Conservation (phyloP, 306 rosid species). For the Oemleria cerasiformis region DNA sequence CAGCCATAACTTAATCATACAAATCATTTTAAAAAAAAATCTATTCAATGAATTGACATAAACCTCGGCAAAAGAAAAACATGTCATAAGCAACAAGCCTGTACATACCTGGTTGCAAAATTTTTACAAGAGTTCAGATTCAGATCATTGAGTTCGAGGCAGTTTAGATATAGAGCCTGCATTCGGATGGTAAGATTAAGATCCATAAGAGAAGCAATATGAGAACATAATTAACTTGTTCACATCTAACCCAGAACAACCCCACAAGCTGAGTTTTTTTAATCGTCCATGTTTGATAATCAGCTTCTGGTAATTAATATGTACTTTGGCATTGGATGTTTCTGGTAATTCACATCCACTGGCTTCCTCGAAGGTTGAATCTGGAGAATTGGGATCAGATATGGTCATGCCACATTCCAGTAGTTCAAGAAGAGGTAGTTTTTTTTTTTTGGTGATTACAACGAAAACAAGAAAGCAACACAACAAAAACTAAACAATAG, state of each 20-base stretch:
- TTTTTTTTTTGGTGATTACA: too few species aligned
- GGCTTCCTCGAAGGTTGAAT: constrained; percentile 35
- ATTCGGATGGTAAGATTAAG: constrained; percentile 27
- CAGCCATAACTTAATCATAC: constrained; percentile 12
- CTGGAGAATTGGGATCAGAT: constrained; percentile 56
- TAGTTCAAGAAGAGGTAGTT: constrained; percentile 84
- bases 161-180: constrained; percentile 88
- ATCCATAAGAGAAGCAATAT: constrained; percentile 20
- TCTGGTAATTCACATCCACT: constrained; percentile 30
- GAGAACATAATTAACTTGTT: constrained; percentile 21
- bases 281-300: constrained; percentile 75
- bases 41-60: neutral
- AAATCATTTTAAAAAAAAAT: too few species aligned
- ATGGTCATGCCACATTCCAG: constrained; percentile 98
- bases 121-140: constrained; percentile 82
- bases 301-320: constrained; percentile 68
- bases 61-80: constrained; percentile 1
- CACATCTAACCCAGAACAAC: constrained; percentile 91
- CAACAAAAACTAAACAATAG: too few species aligned
- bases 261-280: constrained; percentile 96
- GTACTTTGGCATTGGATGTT: constrained; percentile 44
- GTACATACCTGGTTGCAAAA: constrained; percentile 76
- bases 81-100: constrained; percentile 10
- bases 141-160: constrained; percentile 79
- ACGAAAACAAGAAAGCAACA: too few species aligned